Conservation (phyloP, 345 rosid species). For the Eucalyptus regnans region DNA sequence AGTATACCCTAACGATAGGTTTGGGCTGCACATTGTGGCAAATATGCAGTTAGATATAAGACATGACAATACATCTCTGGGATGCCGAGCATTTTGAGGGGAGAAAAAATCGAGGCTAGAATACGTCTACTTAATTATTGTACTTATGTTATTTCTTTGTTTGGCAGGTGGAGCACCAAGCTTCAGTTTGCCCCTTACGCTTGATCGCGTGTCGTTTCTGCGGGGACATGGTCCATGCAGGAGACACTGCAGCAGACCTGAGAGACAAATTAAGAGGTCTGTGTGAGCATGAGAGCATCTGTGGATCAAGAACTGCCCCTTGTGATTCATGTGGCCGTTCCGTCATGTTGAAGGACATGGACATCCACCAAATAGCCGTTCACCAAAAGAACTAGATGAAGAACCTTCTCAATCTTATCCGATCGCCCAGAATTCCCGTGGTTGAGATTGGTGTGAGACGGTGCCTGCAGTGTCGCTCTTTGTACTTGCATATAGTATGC, state of each 20-base stretch:
- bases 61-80: background rate
- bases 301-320: slow-evolving; percentile 91
- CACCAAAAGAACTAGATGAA: slow-evolving; percentile 53
- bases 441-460: background rate
- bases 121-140: background rate
- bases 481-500: background rate
- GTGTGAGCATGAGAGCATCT: slow-evolving; percentile 83
- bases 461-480: background rate
- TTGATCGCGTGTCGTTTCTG: slow-evolving; percentile 75
- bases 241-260: slow-evolving; percentile 49
- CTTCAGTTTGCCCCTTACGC: slow-evolving; percentile 55
- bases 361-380: slow-evolving; percentile 84
- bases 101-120: background rate
- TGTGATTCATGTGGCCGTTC: slow-evolving; percentile 95
- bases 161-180: slow-evolving; percentile 75
- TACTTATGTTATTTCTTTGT: background rate
- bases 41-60: background rate
- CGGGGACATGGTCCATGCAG: slow-evolving; percentile 94
- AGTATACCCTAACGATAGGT: background rate
- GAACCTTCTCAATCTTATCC: background rate
- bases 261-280: slow-evolving; percentile 84
- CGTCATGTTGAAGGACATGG: slow-evolving; percentile 96
- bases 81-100: background rate
- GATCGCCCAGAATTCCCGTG: background rate
- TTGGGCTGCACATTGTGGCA: background rate